Base-by-base conservation (phyloP, 2,329 filamentous ascomycete species). In the Drechslera avenae region DNA sequence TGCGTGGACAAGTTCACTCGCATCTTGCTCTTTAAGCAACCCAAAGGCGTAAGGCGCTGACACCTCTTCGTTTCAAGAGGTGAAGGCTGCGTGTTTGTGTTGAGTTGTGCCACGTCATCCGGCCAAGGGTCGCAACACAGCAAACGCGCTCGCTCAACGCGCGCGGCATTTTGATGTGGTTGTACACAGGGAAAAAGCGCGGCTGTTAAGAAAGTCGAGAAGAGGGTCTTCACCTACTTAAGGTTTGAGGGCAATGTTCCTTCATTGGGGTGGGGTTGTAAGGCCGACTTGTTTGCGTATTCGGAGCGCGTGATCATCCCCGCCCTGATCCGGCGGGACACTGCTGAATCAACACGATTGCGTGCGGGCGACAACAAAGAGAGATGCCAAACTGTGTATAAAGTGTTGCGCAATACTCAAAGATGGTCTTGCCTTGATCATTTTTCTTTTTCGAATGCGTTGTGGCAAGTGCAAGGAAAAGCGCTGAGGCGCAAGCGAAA, bases 401-500 rank as follows among this genome's bases (percentile, higher is more conserved):
- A 17, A 28, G 8, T 21, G 14, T 12, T 26, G 41, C 26, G 28
- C 7, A 50, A 32, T 4, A 41, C 8, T 30, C 12, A 32, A 40
- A 35, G 21, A 17, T 30, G 26, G 13, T 10, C 13, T 42, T 39
- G 16, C 8, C 4, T 6, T 9, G 13, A 6, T n/a, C 26, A 16
- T 19, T 16, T 26, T 13, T 30, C 30, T 8, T 39, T n/a, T 17
- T 30, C 14, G 10, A n/a, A 28, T n/a, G 14, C 30, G 33, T 19
- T 39, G 34, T 23, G 17, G 30, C 4, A 35, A 12, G 17, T 30
- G 9, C 23, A 18, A 16, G n/a, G 6, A 30, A 26, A 39, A 50
- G 39, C 51, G 56, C 55, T 59, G 56, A 44, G 50, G 57, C 52
- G 41, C 21, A 60, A 56, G 60, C 54, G 57, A 64, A 67, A 66